phyloP scores from a whole-genome alignment of 2,329 filamentous ascomycete species.

The Neonectria neomacrospora region DNA sequence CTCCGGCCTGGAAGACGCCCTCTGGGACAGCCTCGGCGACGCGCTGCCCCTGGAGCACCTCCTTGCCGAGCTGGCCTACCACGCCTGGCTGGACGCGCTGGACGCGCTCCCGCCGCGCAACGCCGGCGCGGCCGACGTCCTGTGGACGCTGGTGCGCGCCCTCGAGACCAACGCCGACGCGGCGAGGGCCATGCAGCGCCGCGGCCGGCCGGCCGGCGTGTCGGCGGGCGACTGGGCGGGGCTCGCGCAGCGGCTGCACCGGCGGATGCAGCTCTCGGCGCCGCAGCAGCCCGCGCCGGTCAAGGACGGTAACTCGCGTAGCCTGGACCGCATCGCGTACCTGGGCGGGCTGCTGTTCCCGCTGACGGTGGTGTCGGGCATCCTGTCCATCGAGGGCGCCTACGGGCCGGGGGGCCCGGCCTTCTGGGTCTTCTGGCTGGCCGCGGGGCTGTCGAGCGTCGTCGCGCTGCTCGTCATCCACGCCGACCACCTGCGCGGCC shows the following conservation, averaged over 20 bases:
- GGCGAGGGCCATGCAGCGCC: slow-evolving; percentile 34
- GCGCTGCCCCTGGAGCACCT: slow-evolving; percentile 29
- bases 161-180: slow-evolving; percentile 44
- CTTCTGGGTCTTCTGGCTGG: slow-evolving; percentile 63
- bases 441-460: slow-evolving; percentile 52
- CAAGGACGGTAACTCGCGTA: slow-evolving; percentile 51
- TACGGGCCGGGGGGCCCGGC: slow-evolving; percentile 54
- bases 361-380: slow-evolving; percentile 58
- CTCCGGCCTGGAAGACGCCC: slow-evolving; percentile 35
- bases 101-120: slow-evolving; percentile 33
- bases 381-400: slow-evolving; percentile 59
- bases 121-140: slow-evolving; percentile 26
- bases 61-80: slow-evolving; percentile 41
- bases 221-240: slow-evolving; percentile 36
- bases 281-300: slow-evolving; percentile 22
- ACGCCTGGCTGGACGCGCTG: slow-evolving; percentile 42
- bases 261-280: slow-evolving; percentile 36
- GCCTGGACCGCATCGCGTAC: slow-evolving; percentile 61
- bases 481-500: slow-evolving; percentile 58
- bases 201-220: slow-evolving; percentile 26
- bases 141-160: slow-evolving; percentile 36
- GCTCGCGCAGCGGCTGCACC: slow-evolving; percentile 39
- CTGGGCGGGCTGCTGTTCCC: slow-evolving; percentile 62
- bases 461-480: slow-evolving; percentile 58
- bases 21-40: slow-evolving; percentile 36